Percentiles rank a stretch among this genome's conserved stretches.
Conservation (phyloP, 208 protist species). For the Tritrichomonas musculus region DNA sequence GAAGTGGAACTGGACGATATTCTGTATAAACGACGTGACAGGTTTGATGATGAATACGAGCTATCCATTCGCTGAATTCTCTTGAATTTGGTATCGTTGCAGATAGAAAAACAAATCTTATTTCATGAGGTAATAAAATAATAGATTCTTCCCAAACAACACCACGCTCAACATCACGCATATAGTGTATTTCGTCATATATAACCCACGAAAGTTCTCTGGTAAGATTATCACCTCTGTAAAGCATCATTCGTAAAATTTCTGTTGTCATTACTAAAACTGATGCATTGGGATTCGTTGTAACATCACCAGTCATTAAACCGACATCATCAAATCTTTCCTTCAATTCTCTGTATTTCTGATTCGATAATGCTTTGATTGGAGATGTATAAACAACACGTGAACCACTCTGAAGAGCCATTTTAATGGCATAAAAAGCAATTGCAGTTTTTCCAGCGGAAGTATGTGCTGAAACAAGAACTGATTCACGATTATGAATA, state of each 20-base stretch:
- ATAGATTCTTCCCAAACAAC: slow-evolving; percentile 99
- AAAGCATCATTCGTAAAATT: slow-evolving; percentile 64
- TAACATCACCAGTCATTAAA: slow-evolving; percentile 81
- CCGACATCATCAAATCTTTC: slow-evolving; percentile 76
- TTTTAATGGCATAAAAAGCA: slow-evolving; percentile 88
- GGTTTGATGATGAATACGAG: slow-evolving; percentile 63
- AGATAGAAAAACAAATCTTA: slow-evolving; percentile 97
- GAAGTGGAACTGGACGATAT: slow-evolving; percentile 15
- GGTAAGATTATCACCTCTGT: slow-evolving; percentile 48
- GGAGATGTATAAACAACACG: slow-evolving; percentile 99
- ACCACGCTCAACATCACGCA: slow-evolving; percentile 84
- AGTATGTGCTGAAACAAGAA: slow-evolving; percentile 49
- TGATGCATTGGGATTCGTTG: slow-evolving; percentile 45
- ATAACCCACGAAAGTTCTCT: slow-evolving; percentile 56
- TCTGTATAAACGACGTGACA: slow-evolving; percentile 36
- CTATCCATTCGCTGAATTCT: slow-evolving; percentile 99
- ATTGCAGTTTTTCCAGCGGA: slow-evolving; percentile 49
- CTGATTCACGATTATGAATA: slow-evolving; percentile 29
- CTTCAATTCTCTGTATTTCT: slow-evolving; percentile 89
- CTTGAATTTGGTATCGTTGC: slow-evolving; percentile 99
- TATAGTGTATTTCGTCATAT: slow-evolving; percentile 97
- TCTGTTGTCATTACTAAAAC: slow-evolving; percentile 65
- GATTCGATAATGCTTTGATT: slow-evolving; percentile 99
- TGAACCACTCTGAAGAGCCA: slow-evolving; percentile 84
- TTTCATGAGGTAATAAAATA: slow-evolving; percentile 88